Base-by-base conservation (phyloP, 1,139 yeast genomes). In the Tardiomyces blankii region DNA sequence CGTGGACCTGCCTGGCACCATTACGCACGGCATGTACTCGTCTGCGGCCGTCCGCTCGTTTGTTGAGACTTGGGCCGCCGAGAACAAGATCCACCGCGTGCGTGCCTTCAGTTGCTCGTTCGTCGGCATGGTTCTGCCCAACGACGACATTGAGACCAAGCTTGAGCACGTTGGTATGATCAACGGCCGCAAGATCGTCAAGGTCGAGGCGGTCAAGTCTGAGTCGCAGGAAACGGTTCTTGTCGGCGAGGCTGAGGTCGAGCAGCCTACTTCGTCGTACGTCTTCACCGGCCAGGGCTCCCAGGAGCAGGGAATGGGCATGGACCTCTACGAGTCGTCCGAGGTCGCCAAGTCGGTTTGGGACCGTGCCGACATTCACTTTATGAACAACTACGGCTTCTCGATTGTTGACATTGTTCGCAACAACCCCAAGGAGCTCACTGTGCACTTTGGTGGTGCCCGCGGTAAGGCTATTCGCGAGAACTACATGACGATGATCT, bases 271-370 rank as follows among this genome's bases (percentile, higher is more conserved):
- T 49, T 86, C 98, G 43, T 83, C 98, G 18, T 91, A 85, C 65
- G 96, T 91, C 49, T 91, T 93, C 72, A 91, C 99, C 56, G 99
- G 98, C 65, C 99, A 91, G 75, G 99, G 99, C 66, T 89, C 98
- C 50, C 98, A 91, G 72, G 98, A 93, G 69, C 98, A 93, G 74
- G 97, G 97, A 65, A 91, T 91, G 99, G 98, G 99, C 74, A 91
- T 91, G 99, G 98, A 93, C 68, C 77, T 91, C 64, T 91, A 91
- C 69, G 82, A 80, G 54, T 76, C 87, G 44, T 85, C 96, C 46
- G 87, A 78, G 40, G 96, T 93, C 65, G 98, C 99, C 49, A 82
- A 81, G 61, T 80, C 78, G 53, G 97, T 91, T 52, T 91, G 99
- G 98, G 97, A 91, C 67, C 84, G 88, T 65, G 99, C 99, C 51